These are phyloP conservation scores for Xylaria sp. DNA, from an alignment of 2,329 filamentous ascomycete species.

Conservation along the genomic window DNA sequence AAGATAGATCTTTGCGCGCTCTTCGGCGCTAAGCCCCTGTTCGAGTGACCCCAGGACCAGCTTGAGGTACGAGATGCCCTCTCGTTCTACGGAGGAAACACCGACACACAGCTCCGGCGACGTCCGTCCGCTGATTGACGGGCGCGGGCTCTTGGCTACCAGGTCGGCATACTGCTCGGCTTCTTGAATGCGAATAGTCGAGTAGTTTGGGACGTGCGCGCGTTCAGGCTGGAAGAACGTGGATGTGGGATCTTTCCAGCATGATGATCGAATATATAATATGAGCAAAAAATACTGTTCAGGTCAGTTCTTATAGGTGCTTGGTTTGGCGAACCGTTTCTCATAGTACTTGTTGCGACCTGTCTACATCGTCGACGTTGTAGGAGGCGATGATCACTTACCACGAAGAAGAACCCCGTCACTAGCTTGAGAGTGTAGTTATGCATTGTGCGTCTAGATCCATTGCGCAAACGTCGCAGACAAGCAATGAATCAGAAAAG, in stretches of 20 bases:
- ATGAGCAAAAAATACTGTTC: slow-evolving; percentile 19
- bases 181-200: slow-evolving; percentile 21
- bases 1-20: slow-evolving; percentile 18
- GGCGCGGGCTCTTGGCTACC: neutral
- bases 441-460: neutral
- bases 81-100: slow-evolving; percentile 20
- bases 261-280: slow-evolving; percentile 18
- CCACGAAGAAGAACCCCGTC: neutral
- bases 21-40: slow-evolving; percentile 17
- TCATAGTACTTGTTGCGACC: too few species aligned
- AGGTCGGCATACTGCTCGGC: slow-evolving; percentile 15
- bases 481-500: neutral
- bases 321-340: neutral
- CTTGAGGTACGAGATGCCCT: slow-evolving; percentile 24
- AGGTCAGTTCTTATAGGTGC: slow-evolving; percentile 1
- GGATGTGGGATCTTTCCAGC: slow-evolving; percentile 25
- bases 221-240: slow-evolving; percentile 20
- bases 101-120: slow-evolving; percentile 23
- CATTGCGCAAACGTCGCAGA: neutral
- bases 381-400: neutral
- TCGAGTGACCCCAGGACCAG: slow-evolving; percentile 22
- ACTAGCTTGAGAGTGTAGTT: neutral
- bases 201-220: slow-evolving; percentile 20
- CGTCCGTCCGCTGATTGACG: neutral
- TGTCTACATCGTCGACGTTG: neutral